phyloP scores from a whole-genome alignment of 106 monocot species.

The Ottelia alismoides region DNA sequence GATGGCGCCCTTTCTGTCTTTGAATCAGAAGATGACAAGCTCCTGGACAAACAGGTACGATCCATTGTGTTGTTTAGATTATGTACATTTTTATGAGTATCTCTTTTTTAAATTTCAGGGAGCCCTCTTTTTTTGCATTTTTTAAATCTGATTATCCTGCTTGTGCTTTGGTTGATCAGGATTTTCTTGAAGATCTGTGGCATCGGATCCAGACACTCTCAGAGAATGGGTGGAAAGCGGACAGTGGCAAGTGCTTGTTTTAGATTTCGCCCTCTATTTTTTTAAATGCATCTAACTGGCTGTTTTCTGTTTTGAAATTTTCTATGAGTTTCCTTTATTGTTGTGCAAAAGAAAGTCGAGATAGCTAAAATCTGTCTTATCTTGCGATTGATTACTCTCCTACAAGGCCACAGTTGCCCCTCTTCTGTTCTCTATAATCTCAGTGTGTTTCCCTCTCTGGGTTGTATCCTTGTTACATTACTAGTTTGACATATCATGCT shows the following conservation, averaged over 20 bases:
- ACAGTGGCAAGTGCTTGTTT: conserved; percentile 51
- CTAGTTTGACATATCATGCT: too few relatives aligned
- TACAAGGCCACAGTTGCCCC: background rate
- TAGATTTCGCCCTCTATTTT: too few relatives aligned
- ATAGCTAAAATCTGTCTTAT: too few relatives aligned
- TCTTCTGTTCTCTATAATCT: background rate
- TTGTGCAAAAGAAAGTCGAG: too few relatives aligned
- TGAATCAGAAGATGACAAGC: conserved; percentile 33
- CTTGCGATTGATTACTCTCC: too few relatives aligned
- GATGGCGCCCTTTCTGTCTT: conserved; percentile 44
- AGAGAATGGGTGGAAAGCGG: conserved; percentile 69
- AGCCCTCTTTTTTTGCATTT: background rate
- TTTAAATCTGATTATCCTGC: background rate
- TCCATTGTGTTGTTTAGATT: background rate
- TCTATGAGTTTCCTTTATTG: too few relatives aligned
- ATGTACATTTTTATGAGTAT: too few relatives aligned
- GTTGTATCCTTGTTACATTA: too few relatives aligned
- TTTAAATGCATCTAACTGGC: too few relatives aligned
- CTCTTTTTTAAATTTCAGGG: background rate
- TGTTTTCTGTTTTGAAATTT: too few relatives aligned
- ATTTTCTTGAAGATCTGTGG: conserved; percentile 92
- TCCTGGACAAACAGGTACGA: conserved; percentile 49
- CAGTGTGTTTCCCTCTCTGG: too few relatives aligned
- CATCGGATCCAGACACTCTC: conserved; percentile 60
- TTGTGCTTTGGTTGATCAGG: conserved; percentile 28